phyloP scores from a whole-genome alignment of 768 basidiomycete species.

The Amyloporia xantha region DNA sequence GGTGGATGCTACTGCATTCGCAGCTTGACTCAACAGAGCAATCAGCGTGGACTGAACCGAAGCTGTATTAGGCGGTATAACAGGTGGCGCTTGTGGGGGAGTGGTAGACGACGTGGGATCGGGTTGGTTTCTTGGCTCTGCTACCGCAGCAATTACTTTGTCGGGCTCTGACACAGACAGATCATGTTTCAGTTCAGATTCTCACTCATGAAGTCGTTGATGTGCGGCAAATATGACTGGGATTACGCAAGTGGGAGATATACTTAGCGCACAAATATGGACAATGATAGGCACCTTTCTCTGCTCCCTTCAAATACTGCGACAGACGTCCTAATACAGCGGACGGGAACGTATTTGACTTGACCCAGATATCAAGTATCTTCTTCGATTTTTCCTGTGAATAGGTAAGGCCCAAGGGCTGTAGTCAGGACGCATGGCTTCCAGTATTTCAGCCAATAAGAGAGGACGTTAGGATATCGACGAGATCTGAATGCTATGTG shows the following conservation, averaged over 20 bases:
- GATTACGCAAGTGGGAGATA: conserved; percentile 58
- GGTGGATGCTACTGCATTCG: conserved; percentile 33
- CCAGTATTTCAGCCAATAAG: conserved; percentile 17
- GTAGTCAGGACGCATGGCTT: conserved; percentile 34
- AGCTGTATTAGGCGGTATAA: conserved; percentile 18
- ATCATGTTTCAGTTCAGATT: conserved; percentile 64
- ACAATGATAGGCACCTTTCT: conserved; percentile 85
- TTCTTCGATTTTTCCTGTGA: conserved; percentile 94
- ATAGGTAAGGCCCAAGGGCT: conserved; percentile 24
- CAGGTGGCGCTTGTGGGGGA: conserved; percentile 19
- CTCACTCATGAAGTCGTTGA: conserved; percentile 45
- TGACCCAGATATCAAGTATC: conserved; percentile 96
- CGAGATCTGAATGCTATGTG: conserved; percentile 7
- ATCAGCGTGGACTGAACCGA: conserved; percentile 61
- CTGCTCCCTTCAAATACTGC: conserved; percentile 53
- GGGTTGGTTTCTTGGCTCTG: conserved; percentile 15
- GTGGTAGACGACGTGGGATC: conserved; percentile 14
- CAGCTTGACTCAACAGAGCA: conserved; percentile 65
- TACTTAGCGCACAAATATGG: conserved; percentile 77
- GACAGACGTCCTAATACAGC: conserved; percentile 65
- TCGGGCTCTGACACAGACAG: conserved; percentile 48
- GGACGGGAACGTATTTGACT: conserved; percentile 82
- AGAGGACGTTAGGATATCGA: conserved; percentile 11
- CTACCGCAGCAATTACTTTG: conserved; percentile 22
- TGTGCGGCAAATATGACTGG: conserved; percentile 43